phyloP scores from a whole-genome alignment of 257 asterid genomes.

The Marsdenia floribunda region DNA sequence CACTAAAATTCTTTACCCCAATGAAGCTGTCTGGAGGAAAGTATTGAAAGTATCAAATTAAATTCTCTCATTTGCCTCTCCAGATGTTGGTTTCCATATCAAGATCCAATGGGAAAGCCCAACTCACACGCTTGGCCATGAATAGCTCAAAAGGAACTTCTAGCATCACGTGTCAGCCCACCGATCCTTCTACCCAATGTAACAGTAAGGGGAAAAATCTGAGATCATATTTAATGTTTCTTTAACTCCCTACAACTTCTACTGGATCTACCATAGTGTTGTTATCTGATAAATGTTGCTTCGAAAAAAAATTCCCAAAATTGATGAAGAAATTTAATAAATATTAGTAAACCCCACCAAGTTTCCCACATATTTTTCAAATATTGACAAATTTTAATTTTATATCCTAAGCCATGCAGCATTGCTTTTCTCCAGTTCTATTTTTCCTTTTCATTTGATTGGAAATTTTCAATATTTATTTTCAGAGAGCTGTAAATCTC shows the following conservation, averaged over 20 bases:
- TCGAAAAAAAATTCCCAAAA: neutral
- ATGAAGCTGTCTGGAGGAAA: neutral
- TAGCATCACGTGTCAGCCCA: neutral
- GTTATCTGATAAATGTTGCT: neutral
- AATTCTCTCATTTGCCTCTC: neutral
- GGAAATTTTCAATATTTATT: neutral
- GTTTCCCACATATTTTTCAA: neutral
- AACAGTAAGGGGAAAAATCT: neutral
- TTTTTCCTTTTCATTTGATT: neutral
- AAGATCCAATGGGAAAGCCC: neutral
- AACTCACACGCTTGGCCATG: neutral
- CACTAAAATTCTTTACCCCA: neutral
- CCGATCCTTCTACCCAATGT: neutral
- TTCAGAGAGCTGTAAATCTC: neutral
- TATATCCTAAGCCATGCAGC: neutral
- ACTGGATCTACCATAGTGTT: neutral
- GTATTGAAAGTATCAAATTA: neutral
- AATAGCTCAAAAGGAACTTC: neutral
- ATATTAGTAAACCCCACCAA: neutral
- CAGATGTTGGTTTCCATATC: neutral
- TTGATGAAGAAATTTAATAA: neutral
- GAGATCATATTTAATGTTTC: neutral
- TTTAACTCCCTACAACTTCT: neutral
- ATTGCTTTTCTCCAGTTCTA: neutral
- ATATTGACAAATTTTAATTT: neutral